phyloP scores from a whole-genome alignment of 371 early-diverging fungal species.

The Mucor irregularis region DNA sequence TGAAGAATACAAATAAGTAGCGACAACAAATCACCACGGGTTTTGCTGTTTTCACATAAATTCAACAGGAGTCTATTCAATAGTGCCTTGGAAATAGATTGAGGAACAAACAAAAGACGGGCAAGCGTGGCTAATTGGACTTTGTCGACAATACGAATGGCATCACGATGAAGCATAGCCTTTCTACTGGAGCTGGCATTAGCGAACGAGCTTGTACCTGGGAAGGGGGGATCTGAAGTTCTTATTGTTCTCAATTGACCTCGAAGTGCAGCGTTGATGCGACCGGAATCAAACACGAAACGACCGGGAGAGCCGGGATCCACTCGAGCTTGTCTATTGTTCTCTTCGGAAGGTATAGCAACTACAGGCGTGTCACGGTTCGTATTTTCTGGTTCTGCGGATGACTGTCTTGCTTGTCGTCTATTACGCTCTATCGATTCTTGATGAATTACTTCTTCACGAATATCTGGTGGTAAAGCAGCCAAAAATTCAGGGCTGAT shows the following conservation, averaged over 20 bases:
- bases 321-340: neutral
- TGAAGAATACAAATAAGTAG: conserved; percentile 84
- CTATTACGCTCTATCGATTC: conserved; percentile 60
- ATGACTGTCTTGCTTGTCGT: conserved; percentile 25
- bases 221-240: no score
- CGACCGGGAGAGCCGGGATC: neutral
- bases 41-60: conserved; percentile 88
- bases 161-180: conserved; percentile 50
- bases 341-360: conserved; percentile 36
- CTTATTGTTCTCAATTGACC: conserved; percentile 10
- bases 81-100: conserved; percentile 70
- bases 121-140: conserved; percentile 78
- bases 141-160: conserved; percentile 82
- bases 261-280: no score
- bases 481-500: conserved; percentile 78
- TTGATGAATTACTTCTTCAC: conserved; percentile 74
- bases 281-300: neutral
- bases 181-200: neutral
- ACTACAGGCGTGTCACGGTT: neutral
- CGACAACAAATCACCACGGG: conserved; percentile 81
- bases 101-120: conserved; percentile 85
- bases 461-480: conserved; percentile 80
- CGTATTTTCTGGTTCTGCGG: conserved; percentile 15
- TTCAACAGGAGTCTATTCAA: conserved; percentile 77
- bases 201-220: neutral